These are phyloP conservation scores for Stromatinia cepivora DNA, from an alignment of 2,329 filamentous ascomycete species.

Conservation along the genomic window DNA sequence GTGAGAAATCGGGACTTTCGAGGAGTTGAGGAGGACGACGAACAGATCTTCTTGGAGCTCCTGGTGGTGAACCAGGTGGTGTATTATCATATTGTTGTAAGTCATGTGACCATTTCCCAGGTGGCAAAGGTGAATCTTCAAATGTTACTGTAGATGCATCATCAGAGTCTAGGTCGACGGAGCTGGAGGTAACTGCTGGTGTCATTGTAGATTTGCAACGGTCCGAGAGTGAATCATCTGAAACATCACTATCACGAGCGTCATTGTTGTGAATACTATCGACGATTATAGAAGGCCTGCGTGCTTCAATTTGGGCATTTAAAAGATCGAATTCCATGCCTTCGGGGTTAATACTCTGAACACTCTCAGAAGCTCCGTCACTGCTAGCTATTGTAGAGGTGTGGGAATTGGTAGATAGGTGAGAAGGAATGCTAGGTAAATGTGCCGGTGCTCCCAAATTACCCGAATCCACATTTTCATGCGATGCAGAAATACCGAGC, in stretches of 20 bases:
- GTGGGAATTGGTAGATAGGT: background rate
- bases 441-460: background rate
- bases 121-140: slow-evolving; percentile 34
- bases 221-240: slow-evolving; percentile 31
- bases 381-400: slow-evolving; percentile 11
- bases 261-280: background rate
- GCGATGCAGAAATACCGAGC: slow-evolving; percentile 8
- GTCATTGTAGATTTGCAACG: slow-evolving; percentile 20
- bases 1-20: slow-evolving; percentile 29
- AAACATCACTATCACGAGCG: slow-evolving; percentile 29
- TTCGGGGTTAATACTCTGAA: slow-evolving; percentile 10
- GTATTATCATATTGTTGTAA: slow-evolving; percentile 30
- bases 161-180: slow-evolving; percentile 26
- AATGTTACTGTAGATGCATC: slow-evolving; percentile 13
- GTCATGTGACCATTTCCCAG: slow-evolving; percentile 29
- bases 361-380: slow-evolving; percentile 21
- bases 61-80: slow-evolving; percentile 33
- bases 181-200: slow-evolving; percentile 23
- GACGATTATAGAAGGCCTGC: slow-evolving; percentile 15
- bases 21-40: slow-evolving; percentile 28
- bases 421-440: too few relatives aligned
- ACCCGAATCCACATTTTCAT: background rate
- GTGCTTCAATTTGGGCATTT: background rate
- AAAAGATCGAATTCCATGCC: slow-evolving; percentile 22
- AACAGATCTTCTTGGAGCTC: slow-evolving; percentile 20